Base-by-base conservation (phyloP, 23 red algal genomes). In the Gracilaria gracilis region DNA sequence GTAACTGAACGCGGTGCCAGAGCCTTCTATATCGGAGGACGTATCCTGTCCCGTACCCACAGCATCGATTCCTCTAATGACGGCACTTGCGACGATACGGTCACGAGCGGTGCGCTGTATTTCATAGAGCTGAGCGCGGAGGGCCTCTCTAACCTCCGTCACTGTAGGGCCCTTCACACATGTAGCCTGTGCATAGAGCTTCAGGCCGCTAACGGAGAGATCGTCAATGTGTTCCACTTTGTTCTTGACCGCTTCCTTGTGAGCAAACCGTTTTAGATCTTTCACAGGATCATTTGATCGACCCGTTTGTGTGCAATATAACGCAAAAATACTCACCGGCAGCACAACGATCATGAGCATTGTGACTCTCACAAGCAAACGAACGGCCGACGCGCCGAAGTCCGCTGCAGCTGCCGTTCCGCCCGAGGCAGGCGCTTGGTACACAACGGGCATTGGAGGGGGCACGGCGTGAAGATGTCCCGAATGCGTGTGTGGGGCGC, bases 21-120 rank as follows among this genome's bases (percentile, higher is more conserved):
- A 17, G 16, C 36, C 62, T n/a, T 1, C 54, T 27, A 84, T 0
- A 53, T 58, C 57, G 1, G 61, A 55, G 16, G 55, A 8, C 0
- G 81, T 84, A 35, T 84, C 33, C 55, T 84, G 81, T 64, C 57
- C 24, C 34, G 81, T 64, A 61, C 33, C 67, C 13, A 64, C 62
- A 15, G 25, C 32, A 31, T 48, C 42, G 24, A 67, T 48, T 21
- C 62, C 37, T 20, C 67, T 57, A 15, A 84, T 42, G 14, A 84
- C 81, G 61, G 81, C 81, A 23, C 48, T 50, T 1, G 25, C 21
- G 81, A 84, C 67, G 57, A 84, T 84, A 16, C 67, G 57, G 12
- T 66, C 81, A 12, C 40, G 44, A 47, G 54, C 81, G 0, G 2
- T 14, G 0, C 13, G 0, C 27, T 55, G 81, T 61, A 84, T 61